phyloP scores from a whole-genome alignment of 2,329 filamentous ascomycete genomes.

The Nemania serpens region DNA sequence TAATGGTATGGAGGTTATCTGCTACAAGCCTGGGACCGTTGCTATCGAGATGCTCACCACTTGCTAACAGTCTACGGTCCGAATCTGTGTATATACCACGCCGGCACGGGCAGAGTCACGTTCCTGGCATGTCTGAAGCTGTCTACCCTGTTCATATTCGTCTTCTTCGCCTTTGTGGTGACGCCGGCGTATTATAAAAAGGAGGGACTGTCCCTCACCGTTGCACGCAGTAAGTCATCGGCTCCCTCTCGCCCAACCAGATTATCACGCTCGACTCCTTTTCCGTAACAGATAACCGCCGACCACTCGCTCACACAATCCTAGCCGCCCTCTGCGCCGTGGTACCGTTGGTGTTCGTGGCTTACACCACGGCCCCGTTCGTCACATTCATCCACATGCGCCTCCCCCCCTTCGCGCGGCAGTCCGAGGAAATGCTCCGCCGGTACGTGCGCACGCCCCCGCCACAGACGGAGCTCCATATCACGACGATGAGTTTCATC shows the following conservation, averaged over 20 bases:
- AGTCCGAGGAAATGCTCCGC: constrained; percentile 60
- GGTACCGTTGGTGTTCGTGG: constrained; percentile 67
- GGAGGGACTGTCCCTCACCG: constrained; percentile 36
- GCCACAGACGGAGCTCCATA: constrained; percentile 50
- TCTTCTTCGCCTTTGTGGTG: constrained; percentile 67
- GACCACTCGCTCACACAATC: neutral
- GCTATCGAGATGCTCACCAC: neutral
- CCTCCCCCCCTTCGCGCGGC: constrained; percentile 67
- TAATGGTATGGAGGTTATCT: neutral
- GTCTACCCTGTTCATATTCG: constrained; percentile 70
- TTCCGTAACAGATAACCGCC: too few species aligned
- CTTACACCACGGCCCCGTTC: constrained; percentile 69
- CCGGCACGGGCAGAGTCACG: constrained; percentile 68
- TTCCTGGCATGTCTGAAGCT: constrained; percentile 74
- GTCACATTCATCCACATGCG: constrained; percentile 74
- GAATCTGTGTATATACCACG: constrained; percentile 73
- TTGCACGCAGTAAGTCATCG: constrained; percentile 33
- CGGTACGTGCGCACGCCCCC: constrained; percentile 56
- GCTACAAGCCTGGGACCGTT: neutral
- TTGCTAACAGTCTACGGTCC: constrained; percentile 55
- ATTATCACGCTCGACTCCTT: neutral
- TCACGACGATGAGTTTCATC: constrained; percentile 61
- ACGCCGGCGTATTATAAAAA: constrained; percentile 62
- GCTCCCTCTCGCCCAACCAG: neutral
- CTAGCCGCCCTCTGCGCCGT: constrained; percentile 64